Base-by-base conservation (phyloP, 106 monocot species). In the Apostasia ramifera region DNA sequence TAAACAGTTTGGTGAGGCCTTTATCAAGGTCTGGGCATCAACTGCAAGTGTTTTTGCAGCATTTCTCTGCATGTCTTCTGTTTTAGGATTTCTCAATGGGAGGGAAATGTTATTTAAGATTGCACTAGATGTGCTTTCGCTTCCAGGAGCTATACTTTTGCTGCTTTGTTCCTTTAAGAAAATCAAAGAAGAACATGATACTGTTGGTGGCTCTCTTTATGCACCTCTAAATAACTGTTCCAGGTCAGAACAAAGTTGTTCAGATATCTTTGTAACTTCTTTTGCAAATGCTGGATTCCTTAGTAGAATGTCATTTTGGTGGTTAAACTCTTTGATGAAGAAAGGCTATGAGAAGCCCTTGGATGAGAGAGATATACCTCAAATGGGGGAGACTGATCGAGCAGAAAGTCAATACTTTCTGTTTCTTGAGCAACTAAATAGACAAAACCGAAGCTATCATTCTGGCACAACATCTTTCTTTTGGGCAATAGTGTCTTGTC, bases 251-350 rank as follows among this genome's bases (percentile, higher is more conserved):
- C 13, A 8, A 53, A 11, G 12, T 66, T 66, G 70, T 53, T 66
- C 38, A 14, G 44, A 50, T 47, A 52, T 39, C 44, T 38, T 44
- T 51, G 77, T 81, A 8, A 83, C 78, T 65, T 64, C 75, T 55
- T 83, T 79, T 61, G 70, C 85, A 10, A 71, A 9, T 63, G 88
- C 91, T 51, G 88, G 91, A 12, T 64, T 91, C 46, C 48, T 91
- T 11, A 83, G 81, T 55, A 84, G 64, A 70, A 73, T 91, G 72
- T 66, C 91, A 40, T 91, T 95, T 46, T 84, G 86, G 79, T 95
- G 95, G 95, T 47, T 95, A 63, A 91, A 89, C 54, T 70, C 87
- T 77, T 66, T 95, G 68, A 84, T 95, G 63, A 74, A 70, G 63
- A 73, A 82, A 57, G 95, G 95, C 4, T 80, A 68, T 38, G 55